These are phyloP conservation scores for Hypoxylon subgilvum DNA, from an alignment of 495 filamentous ascomycete species.

Conservation along the genomic window DNA sequence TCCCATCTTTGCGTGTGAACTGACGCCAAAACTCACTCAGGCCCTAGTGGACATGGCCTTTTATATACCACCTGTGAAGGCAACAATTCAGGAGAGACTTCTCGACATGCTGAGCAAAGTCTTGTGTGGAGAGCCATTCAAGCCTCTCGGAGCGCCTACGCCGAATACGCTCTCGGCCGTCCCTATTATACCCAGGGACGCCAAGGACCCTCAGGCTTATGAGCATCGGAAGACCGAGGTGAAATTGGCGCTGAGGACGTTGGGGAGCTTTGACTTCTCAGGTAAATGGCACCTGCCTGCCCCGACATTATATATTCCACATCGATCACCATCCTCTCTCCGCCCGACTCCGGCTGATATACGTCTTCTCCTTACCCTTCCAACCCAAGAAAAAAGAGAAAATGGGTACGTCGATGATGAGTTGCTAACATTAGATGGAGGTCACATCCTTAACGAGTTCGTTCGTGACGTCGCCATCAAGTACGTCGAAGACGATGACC, in stretches of 20 bases:
- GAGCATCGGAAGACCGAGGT: constrained; percentile 86
- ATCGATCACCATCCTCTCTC: not conserved
- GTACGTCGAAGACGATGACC: constrained; percentile 94
- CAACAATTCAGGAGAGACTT: constrained; percentile 88
- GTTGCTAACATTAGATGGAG: constrained; percentile 47
- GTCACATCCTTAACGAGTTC: constrained; percentile 95
- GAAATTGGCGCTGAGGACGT: constrained; percentile 86
- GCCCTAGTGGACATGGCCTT: constrained; percentile 98
- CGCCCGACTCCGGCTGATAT: not conserved
- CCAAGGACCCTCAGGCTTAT: constrained; percentile 71
- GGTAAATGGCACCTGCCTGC: constrained; percentile 45
- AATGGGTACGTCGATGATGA: not conserved
- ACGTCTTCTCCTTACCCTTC: not conserved
- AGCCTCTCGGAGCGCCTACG: constrained; percentile 83
- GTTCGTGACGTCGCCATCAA: constrained; percentile 97
- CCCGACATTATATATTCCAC: not conserved
- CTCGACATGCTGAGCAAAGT: constrained; percentile 95
- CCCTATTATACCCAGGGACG: constrained; percentile 84
- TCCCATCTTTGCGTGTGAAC: constrained; percentile 93
- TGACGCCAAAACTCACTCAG: constrained; percentile 90
- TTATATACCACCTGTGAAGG: constrained; percentile 93
- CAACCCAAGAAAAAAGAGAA: no score
- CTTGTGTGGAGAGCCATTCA: constrained; percentile 87
- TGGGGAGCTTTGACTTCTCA: constrained; percentile 96
- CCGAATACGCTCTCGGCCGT: constrained; percentile 68